Conservation (phyloP, 139 green algal genomes). For the Trebouxia sp. region DNA sequence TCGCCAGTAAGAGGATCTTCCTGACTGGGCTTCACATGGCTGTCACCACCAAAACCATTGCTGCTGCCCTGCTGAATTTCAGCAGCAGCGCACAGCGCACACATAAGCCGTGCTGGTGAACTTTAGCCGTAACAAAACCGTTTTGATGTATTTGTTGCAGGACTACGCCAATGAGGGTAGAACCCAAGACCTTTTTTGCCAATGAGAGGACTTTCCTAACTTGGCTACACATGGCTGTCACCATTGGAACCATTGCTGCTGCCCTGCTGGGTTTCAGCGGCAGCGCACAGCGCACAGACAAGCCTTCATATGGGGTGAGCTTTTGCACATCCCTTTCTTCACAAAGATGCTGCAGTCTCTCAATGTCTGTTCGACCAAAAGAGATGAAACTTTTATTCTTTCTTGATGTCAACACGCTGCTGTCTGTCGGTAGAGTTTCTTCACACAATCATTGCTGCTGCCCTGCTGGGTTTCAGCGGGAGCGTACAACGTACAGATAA, state of each 20-base stretch:
- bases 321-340: not conserved
- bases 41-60: constrained; percentile 83
- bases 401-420: no score
- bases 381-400: no score
- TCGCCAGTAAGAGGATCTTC: no score
- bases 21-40: constrained; percentile 95
- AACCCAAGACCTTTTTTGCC: constrained; percentile 97
- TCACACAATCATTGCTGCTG: no score
- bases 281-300: not conserved
- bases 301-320: constrained; percentile 3
- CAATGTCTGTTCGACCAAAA: not conserved
- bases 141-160: not conserved
- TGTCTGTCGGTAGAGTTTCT: no score
- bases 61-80: constrained; percentile 77
- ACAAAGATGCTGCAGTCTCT: not conserved
- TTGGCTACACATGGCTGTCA: constrained; percentile 95
- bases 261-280: constrained; percentile 77
- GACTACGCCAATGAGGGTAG: constrained; percentile 71
- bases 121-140: no score
- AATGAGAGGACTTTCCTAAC: constrained; percentile 97
- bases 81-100: constrained; percentile 31
- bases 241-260: constrained; percentile 77
- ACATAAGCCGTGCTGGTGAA: not conserved
- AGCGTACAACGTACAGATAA: no score
- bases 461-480: no score